These are phyloP conservation scores for Epithele typhae DNA, from an alignment of 768 basidiomycete genomes.

Conservation along the genomic window DNA sequence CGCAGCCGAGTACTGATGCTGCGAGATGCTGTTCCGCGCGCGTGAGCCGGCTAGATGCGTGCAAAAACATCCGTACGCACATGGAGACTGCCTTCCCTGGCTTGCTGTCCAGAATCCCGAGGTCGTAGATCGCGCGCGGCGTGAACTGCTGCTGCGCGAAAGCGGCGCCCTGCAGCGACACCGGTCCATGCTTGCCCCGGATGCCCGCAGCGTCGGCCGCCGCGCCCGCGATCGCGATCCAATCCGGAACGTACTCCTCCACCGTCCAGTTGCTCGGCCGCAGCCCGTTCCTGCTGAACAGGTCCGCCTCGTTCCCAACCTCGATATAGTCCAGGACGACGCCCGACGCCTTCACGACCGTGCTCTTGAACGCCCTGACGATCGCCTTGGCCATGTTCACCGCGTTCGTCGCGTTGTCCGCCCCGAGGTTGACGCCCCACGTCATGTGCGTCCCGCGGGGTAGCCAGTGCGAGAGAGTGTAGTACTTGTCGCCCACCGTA, in stretches of 20 bases:
- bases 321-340: constrained; percentile 29
- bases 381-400: constrained; percentile 28
- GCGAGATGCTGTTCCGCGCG: constrained; percentile 40
- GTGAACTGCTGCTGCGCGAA: constrained; percentile 40
- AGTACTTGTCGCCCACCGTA: constrained; percentile 54
- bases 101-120: constrained; percentile 43
- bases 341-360: constrained; percentile 20
- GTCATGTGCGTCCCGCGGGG: constrained; percentile 53
- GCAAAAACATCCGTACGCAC: constrained; percentile 39
- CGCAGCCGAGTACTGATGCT: constrained; percentile 48
- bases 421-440: constrained; percentile 67
- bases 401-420: constrained; percentile 26
- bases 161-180: constrained; percentile 22
- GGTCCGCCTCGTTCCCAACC: constrained; percentile 31
- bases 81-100: constrained; percentile 49
- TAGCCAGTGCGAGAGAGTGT: constrained; percentile 46
- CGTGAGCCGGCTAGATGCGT: background rate
- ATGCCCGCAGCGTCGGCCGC: constrained; percentile 22
- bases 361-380: constrained; percentile 22
- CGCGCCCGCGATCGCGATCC: constrained; percentile 21
- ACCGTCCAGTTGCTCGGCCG: constrained; percentile 25
- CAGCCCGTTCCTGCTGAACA: constrained; percentile 28
- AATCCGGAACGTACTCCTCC: constrained; percentile 27
- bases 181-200: constrained; percentile 11
- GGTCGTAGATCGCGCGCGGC: constrained; percentile 52